Conservation (phyloP, 345 rosid species). For the Erucastrum elatum region DNA sequence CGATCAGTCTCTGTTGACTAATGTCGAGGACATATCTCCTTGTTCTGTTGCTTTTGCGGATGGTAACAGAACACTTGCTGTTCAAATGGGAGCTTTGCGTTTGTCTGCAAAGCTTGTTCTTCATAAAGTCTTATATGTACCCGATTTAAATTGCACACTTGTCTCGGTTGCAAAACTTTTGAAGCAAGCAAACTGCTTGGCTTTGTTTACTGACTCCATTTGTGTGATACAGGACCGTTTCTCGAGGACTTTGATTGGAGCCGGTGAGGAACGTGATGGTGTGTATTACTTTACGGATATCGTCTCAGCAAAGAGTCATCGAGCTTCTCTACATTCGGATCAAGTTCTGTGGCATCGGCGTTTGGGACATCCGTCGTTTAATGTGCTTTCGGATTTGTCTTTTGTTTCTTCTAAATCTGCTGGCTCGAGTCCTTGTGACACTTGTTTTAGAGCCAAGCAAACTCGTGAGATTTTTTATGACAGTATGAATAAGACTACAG, state of each 20-base stretch:
- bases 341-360: not conserved
- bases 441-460: not conserved
- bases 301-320: not conserved
- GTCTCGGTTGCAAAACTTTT: not conserved
- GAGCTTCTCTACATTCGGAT: not conserved
- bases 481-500: not conserved
- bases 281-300: not conserved
- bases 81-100: not conserved
- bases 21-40: not conserved
- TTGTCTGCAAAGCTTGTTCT: not conserved
- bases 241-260: not conserved
- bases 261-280: not conserved
- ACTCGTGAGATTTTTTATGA: not conserved
- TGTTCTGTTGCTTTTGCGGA: not conserved
- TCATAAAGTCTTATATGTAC: not conserved
- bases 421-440: not conserved
- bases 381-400: not conserved
- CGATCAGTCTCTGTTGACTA: not conserved
- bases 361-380: not conserved
- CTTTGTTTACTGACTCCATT: not conserved
- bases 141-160: not conserved
- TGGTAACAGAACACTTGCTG: not conserved
- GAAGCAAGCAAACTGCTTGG: not conserved
- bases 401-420: not conserved
- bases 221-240: not conserved